Evolutionary conservation across 352 stramenopile genomes (phyloP), one percentile per base, ranked within the genome.

Genomic region (Phytophthora citrophthora): DNA sequence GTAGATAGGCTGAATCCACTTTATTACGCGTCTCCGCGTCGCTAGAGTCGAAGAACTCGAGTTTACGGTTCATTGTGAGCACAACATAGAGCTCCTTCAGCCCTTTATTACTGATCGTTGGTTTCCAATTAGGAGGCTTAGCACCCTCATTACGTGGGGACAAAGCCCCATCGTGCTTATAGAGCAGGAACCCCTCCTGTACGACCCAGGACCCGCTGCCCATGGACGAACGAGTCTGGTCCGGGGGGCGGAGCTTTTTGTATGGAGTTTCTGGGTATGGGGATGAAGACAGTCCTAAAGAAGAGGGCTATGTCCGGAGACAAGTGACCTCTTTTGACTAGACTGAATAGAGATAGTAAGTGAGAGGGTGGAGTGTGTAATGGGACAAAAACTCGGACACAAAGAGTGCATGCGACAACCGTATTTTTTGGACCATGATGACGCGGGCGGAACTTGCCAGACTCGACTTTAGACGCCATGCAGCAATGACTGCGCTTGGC

Each of bases 51-150:
- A 86, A 94, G 29, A 94, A 74, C 53, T 92, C 83, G 40, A 94
- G 64, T 61, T 92, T 94, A 61, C 85, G 82, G 69, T 89, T 92
- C 72, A 92, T 81, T 8, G 76, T 78, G 44, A 94, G 77, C 64
- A 94, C 85, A 32, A 84, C 76, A 55, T 90, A 94, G 40, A 84
- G 72, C 55, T 93, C 85, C 5, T 64, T 32, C 2, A 91, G 64
- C 18, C 39, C 43, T 32, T 59, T 54, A 23, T 7, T 27, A 23
- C 38, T 44, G 32, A 3, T 47, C 13, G 57, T n/a, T 24, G 61
- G 24, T 24, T 46, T 57, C 39, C 49, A 48, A 44, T 76, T 47
- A 49, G 45, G 34, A 13, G 55, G 55, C 16, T 31, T 54, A 44
- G 20, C 36, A 40, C 54, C 51, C 43, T 39, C 39, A 15, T 16